These are phyloP conservation scores for Candida boidinii DNA, from an alignment of 805 yeast species.

Conservation along the genomic window DNA sequence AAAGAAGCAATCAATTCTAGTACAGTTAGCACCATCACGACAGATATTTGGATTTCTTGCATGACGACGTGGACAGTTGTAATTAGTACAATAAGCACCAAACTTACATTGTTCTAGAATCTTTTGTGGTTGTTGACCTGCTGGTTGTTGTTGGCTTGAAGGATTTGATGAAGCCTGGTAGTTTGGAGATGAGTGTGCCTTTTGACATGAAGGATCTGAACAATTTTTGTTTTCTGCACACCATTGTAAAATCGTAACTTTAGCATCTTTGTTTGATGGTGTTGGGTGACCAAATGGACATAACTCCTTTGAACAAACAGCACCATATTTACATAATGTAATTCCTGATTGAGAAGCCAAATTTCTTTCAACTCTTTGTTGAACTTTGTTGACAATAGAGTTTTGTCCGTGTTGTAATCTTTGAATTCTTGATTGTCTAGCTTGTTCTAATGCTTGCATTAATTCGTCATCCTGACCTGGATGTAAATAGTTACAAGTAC, in stretches of 20 bases:
- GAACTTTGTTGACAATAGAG: conserved; percentile 26
- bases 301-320: conserved; percentile 61
- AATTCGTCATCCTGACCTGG: conserved; percentile 77
- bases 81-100: conserved; percentile 68
- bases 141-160: conserved; percentile 5
- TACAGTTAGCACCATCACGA: conserved; percentile 74
- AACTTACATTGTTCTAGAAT: conserved; percentile 78
- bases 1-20: conserved; percentile 73
- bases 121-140: conserved; percentile 26
- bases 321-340: conserved; percentile 69
- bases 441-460: conserved; percentile 58
- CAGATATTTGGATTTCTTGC: conserved; percentile 68
- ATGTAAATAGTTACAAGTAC: conserved; percentile 77
- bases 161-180: conserved; percentile 23
- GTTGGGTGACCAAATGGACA: conserved; percentile 94
- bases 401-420: conserved; percentile 16
- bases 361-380: too few species aligned
- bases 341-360: conserved; percentile 29
- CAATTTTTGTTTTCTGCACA: conserved; percentile 67
- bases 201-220: conserved; percentile 49
- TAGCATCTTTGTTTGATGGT: conserved; percentile 69
- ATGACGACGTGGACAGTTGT: conserved; percentile 76
- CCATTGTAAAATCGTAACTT: conserved; percentile 64
- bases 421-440: conserved; percentile 27
- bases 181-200: conserved; percentile 77